Base-by-base conservation (phyloP, 495 filamentous ascomycete species). In the Neurospora sp. region DNA sequence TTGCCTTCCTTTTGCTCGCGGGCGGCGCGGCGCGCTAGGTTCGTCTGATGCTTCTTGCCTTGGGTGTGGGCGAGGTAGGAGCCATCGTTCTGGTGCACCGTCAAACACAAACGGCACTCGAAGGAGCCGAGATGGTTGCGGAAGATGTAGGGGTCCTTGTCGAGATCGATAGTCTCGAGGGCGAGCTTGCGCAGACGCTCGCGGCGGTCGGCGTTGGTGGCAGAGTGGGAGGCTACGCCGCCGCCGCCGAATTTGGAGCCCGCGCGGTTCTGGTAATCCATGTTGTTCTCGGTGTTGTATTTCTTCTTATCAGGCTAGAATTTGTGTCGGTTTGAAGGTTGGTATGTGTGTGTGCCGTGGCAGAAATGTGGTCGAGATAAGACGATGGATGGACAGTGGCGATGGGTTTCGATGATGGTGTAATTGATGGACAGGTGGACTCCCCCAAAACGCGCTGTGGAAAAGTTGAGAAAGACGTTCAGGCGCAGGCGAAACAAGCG, bases 81-180 rank as follows among this genome's bases (percentile, higher is more conserved):
- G 76, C 96, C 96, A 85, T 99, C 96, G 83, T 99, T 99, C 78
- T 99, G 96, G 87, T 99, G 96, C n/a, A 98, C 96, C 3, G 96
- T 99, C 40, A 99, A 86, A 77, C 96, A 99, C 48, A 99, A 91
- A 18, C 96, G 93, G 81, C 96, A 99, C 81, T 99, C 96, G 84
- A 98, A 99, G 81, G 91, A 95, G 75, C 96, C 96, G 75, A 98
- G 93, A 78, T 99, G 96, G 85, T 99, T 99, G 80, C 97, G 97
- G 92, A 99, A 98, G 88, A 99, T 97, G 87, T 98, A 99, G 0
- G 96, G 96, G 85, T 99, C 96, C 84, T 98, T 98, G 81, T 98
- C 96, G 66, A 99, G 91, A 83, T 99, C 96, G 86, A 99, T 99
- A 22, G 93, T 94, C 84, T 99, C 96, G 75, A 99, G 92, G 14